Percentiles rank a stretch among this genome's conserved stretches.
Evolutionary conservation across 495 filamentous ascomycete genomes (phyloP).

Genomic region (Aspergillus indologenus): DNA sequence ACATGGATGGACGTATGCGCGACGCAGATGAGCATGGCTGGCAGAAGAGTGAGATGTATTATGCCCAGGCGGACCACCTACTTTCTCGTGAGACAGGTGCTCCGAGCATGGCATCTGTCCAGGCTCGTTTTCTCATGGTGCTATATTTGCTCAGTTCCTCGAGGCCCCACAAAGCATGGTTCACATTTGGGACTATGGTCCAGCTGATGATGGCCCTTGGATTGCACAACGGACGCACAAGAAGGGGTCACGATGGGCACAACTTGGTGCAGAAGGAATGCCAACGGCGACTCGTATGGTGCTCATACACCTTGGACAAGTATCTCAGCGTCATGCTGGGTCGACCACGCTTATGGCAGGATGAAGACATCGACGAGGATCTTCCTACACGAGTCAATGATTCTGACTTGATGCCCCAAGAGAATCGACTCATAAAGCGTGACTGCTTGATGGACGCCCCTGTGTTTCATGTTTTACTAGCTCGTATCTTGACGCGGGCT

Average conservation of each 20-base stretch:
- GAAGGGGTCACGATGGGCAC: neutral
- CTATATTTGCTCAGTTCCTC: slow-evolving; percentile 30
- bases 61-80: slow-evolving; percentile 21
- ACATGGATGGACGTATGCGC: slow-evolving; percentile 11
- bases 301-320: slow-evolving; percentile 31
- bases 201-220: slow-evolving; percentile 32
- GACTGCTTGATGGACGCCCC: slow-evolving; percentile 33
- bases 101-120: slow-evolving; percentile 22
- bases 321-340: slow-evolving; percentile 32
- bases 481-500: slow-evolving; percentile 24
- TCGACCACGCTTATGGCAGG: slow-evolving; percentile 26
- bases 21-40: slow-evolving; percentile 19
- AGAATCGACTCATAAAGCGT: slow-evolving; percentile 6
- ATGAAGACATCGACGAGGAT: slow-evolving; percentile 27
- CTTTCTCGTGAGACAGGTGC: slow-evolving; percentile 20
- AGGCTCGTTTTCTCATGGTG: slow-evolving; percentile 28
- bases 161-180: slow-evolving; percentile 29
- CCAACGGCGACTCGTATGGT: slow-evolving; percentile 27
- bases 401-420: slow-evolving; percentile 11
- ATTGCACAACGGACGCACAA: slow-evolving; percentile 21
- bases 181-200: slow-evolving; percentile 26
- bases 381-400: slow-evolving; percentile 26
- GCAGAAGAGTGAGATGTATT: slow-evolving; percentile 25
- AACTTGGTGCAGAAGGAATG: slow-evolving; percentile 20
- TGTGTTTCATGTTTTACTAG: slow-evolving; percentile 24